Conservation (phyloP, 805 yeast species). For the Wickerhamomyces tratensis region DNA sequence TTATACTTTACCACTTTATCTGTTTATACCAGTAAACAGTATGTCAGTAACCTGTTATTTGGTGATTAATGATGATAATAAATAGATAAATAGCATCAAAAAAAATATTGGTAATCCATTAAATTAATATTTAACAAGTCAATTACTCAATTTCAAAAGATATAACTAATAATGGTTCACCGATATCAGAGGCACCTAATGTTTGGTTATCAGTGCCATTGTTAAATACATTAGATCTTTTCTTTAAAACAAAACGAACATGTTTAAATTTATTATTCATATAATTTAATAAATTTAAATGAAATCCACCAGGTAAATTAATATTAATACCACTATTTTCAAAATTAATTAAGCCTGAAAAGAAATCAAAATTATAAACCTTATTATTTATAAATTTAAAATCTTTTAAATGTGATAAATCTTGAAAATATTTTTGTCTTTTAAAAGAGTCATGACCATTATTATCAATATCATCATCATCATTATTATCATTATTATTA, state of each 20-base stretch:
- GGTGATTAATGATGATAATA: too few relatives aligned
- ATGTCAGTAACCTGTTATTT: too few relatives aligned
- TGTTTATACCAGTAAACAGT: too few relatives aligned
- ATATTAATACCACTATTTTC: conserved; percentile 40
- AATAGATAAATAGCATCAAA: too few relatives aligned
- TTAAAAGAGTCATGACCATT: conserved; percentile 16
- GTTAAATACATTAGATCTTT: not conserved
- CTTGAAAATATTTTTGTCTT: conserved; percentile 36
- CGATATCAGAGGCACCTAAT: conserved; percentile 8
- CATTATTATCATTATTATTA: conserved; percentile 13
- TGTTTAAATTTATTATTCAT: conserved; percentile 34
- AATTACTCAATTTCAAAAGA: too few relatives aligned
- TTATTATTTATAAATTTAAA: conserved; percentile 30
- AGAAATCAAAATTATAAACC: conserved; percentile 40
- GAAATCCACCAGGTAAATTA: conserved; percentile 43
- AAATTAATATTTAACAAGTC: too few relatives aligned
- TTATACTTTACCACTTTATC: too few relatives aligned
- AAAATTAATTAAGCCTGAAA: conserved; percentile 42
- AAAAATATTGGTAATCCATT: too few relatives aligned
- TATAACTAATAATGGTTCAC: conserved; percentile 12
- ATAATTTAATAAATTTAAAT: conserved; percentile 30
- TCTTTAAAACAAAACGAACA: conserved; percentile 36
- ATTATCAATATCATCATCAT: conserved; percentile 11
- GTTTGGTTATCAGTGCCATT: not conserved
- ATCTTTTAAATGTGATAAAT: conserved; percentile 24